Base-by-base conservation (phyloP, 306 rosid genomes). In the Gastrolobium bilobum region DNA sequence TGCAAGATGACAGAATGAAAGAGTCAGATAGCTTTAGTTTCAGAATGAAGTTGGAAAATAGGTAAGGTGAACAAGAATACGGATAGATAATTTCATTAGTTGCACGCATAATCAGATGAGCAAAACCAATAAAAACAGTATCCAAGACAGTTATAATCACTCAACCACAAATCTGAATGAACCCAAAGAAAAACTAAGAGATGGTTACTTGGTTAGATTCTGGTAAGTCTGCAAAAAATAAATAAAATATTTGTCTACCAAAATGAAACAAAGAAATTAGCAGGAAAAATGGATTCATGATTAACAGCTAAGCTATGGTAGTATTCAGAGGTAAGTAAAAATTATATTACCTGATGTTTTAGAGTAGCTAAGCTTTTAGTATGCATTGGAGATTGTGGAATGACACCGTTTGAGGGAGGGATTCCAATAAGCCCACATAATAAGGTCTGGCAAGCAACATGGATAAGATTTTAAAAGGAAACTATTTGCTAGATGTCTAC, bases 311-410 rank as follows among this genome's bases (percentile, higher is more conserved):
- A 43, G 60, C 29, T 42, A 26, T 14, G 33, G 38, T 8, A 35
- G 2, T 43, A 33, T 50, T 35, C 38, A 42, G 59, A 58, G 46
- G 15, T 44, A 50, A 73, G 60, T 35, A 43, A 39, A 71, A 51
- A 76, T 31, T 59, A 64, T 68, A 40, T 43, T 79, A 92, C 97
- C 90, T 89, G 97, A 84, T 92, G 95, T 86, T 89, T 92, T 29
- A 92, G 92, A 76, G 97, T 90, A 77, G 95, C 97, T 83, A 92
- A 79, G 87, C 93, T 90, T 86, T 92, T 92, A 14, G 97, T 92
- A 83, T 92, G 97, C 97, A 92, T 90, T 1, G 97, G 97, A 87
- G 97, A 92, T 82, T 92, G 97, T 51, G 97, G 97, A 79, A 92
- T 92, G 47, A 92, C 97, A 11, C 97, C 97, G 38, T 92, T 92